A percentile compares a stretch with the other conserved stretches of the same genome.
Conservation (phyloP, 768 basidiomycete genomes). For the Mycena pura region DNA sequence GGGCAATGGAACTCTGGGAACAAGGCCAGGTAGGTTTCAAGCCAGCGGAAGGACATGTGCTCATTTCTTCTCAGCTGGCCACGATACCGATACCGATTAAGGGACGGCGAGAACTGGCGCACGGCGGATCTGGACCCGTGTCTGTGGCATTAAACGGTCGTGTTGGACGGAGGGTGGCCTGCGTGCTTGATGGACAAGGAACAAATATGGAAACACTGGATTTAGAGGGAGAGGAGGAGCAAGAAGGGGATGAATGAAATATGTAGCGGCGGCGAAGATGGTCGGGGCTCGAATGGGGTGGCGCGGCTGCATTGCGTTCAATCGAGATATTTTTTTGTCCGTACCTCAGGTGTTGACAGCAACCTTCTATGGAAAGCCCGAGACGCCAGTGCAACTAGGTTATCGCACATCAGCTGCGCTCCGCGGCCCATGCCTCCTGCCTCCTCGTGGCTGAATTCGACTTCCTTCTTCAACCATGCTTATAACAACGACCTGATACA, state of each 20-base stretch:
- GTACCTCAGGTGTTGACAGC: slow-evolving; percentile 23
- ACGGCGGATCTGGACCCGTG: slow-evolving; percentile 58
- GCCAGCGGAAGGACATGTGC: slow-evolving; percentile 34
- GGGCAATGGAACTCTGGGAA: slow-evolving; percentile 61
- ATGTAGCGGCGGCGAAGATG: slow-evolving; percentile 24
- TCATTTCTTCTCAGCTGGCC: slow-evolving; percentile 53
- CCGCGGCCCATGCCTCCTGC: slow-evolving; percentile 46
- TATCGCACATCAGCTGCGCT: slow-evolving; percentile 46
- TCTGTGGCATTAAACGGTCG: slow-evolving; percentile 78
- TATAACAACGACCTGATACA: slow-evolving; percentile 14
- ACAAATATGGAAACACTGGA: slow-evolving; percentile 75
- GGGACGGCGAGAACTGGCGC: slow-evolving; percentile 60
- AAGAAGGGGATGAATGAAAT: slow-evolving; percentile 37
- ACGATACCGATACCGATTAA: slow-evolving; percentile 58
- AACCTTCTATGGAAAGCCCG: slow-evolving; percentile 53
- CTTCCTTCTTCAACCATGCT: slow-evolving; percentile 68
- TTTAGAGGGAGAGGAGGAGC: slow-evolving; percentile 74
- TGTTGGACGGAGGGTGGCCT: slow-evolving; percentile 74
- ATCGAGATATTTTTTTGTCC: slow-evolving; percentile 13
- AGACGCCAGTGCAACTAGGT: slow-evolving; percentile 49
- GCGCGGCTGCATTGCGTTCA: slow-evolving; percentile 22
- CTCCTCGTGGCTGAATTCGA: slow-evolving; percentile 74
- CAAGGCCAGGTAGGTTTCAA: slow-evolving; percentile 64
- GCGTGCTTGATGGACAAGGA: slow-evolving; percentile 72
- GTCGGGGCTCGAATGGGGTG: slow-evolving; percentile 9